A percentile compares a stretch with the other conserved stretches of the same genome.
Evolutionary conservation across 225 moss, liverwort and hornwort species (phyloP).

Genomic region (Marchantia polymorpha): DNA sequence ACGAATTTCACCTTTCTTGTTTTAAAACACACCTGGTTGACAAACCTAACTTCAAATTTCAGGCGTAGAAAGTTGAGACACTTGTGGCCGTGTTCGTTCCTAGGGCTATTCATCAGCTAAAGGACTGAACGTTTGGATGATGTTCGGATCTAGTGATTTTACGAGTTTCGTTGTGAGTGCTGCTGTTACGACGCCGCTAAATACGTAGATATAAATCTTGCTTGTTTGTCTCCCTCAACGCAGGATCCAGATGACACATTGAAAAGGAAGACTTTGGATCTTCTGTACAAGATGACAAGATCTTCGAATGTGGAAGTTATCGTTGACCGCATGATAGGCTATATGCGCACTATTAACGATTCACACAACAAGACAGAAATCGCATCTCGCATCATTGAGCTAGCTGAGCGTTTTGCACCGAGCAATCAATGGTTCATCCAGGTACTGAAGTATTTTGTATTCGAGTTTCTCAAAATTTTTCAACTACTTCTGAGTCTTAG

Average conservation of each 20-base stretch:
- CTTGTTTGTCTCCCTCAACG: neutral
- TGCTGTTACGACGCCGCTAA: neutral
- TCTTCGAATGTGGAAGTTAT: slow-evolving; percentile 91
- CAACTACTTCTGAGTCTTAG: neutral
- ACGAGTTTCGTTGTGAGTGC: neutral
- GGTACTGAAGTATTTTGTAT: slow-evolving; percentile 22
- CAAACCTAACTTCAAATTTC: neutral
- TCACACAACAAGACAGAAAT: slow-evolving; percentile 93
- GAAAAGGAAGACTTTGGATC: slow-evolving; percentile 93
- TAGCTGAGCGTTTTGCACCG: slow-evolving; percentile 96
- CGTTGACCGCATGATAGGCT: slow-evolving; percentile 81
- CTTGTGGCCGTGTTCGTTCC: too few species aligned
- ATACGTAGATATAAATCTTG: neutral
- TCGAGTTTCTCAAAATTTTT: neutral
- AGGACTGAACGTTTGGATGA: neutral
- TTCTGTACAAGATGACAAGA: slow-evolving; percentile 98
- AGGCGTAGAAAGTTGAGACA: too few species aligned
- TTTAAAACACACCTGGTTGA: neutral
- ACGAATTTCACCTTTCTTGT: neutral
- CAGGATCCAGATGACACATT: slow-evolving; percentile 98
- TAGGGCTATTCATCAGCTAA: neutral
- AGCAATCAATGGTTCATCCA: slow-evolving; percentile 98
- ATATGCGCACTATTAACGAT: slow-evolving; percentile 87
- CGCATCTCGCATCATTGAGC: slow-evolving; percentile 84
- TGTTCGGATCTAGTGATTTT: neutral